Evolutionary conservation across 306 rosid genomes (phyloP).

Genomic region (Trifolium fragiferum): DNA sequence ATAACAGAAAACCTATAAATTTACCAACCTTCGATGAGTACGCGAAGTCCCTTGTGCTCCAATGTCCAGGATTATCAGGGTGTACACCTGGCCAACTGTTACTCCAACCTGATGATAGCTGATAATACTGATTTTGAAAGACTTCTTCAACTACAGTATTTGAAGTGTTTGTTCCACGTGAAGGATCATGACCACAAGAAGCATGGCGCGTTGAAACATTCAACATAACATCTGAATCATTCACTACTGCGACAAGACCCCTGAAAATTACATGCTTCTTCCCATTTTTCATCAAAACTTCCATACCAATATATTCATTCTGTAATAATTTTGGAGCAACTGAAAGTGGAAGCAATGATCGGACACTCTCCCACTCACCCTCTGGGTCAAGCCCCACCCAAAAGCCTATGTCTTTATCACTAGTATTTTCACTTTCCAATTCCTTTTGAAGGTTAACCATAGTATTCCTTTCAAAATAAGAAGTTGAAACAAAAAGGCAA

Average conservation of each 20-base stretch:
- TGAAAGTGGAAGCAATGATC: conserved; percentile 87
- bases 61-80: conserved; percentile 61
- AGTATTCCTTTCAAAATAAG: conserved; percentile 82
- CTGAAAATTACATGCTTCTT: conserved; percentile 89
- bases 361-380: conserved; percentile 78
- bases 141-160: conserved; percentile 58
- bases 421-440: conserved; percentile 44
- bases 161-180: conserved; percentile 44
- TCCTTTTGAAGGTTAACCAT: conserved; percentile 71
- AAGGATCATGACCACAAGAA: conserved; percentile 53
- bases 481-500: conserved; percentile 68
- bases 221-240: conserved; percentile 78
- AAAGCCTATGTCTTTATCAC: conserved; percentile 80
- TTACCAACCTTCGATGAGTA: conserved; percentile 66
- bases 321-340: conserved; percentile 74
- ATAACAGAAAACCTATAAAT: background rate
- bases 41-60: conserved; percentile 74
- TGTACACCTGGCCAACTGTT: conserved; percentile 53
- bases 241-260: conserved; percentile 82
- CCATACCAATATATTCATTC: conserved; percentile 77
- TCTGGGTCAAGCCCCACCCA: conserved; percentile 72
- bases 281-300: conserved; percentile 89
- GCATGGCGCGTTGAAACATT: conserved; percentile 60
- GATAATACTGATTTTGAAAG: conserved; percentile 76
- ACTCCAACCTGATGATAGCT: conserved; percentile 72